phyloP scores from a whole-genome alignment of 2,329 filamentous ascomycete genomes.

The Alternaria dauci region DNA sequence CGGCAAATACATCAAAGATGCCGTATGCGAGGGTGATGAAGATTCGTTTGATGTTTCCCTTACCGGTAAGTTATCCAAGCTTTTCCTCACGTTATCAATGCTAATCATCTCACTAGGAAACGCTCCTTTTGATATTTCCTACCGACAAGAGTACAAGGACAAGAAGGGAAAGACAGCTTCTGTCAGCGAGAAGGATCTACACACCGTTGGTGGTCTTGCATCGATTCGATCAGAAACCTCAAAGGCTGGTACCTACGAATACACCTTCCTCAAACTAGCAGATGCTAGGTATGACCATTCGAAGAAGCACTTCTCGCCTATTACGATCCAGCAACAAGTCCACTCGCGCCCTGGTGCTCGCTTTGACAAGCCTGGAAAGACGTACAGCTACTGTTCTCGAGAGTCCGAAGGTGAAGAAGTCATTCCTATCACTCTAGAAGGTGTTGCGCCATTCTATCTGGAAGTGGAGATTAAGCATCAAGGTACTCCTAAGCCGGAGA shows the following conservation, averaged over 20 bases:
- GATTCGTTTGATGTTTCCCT: conserved; percentile 85
- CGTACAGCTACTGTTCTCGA: conserved; percentile 93
- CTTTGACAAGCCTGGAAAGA: conserved; percentile 87
- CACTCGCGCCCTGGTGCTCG: conserved; percentile 82
- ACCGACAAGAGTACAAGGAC: conserved; percentile 78
- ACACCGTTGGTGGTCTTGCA: conserved; percentile 77
- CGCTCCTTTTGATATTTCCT: conserved; percentile 83
- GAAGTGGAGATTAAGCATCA: conserved; percentile 95
- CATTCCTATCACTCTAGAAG: conserved; percentile 86
- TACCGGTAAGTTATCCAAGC: conserved; percentile 64
- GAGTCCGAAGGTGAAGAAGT: conserved; percentile 82
- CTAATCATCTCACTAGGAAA: conserved; percentile 62
- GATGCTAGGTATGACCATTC: conserved; percentile 87
- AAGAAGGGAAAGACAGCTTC: conserved; percentile 65
- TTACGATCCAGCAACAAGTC: conserved; percentile 82
- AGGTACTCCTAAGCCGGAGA: conserved; percentile 78
- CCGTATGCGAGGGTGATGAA: conserved; percentile 94
- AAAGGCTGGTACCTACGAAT: conserved; percentile 83
- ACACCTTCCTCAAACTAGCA: conserved; percentile 82
- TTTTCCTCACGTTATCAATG: not conserved
- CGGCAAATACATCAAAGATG: conserved; percentile 72
- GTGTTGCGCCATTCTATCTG: conserved; percentile 84
- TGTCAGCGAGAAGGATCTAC: conserved; percentile 74
- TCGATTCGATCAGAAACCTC: conserved; percentile 86
- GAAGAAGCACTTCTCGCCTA: conserved; percentile 67